phyloP scores from a whole-genome alignment of 805 yeast species.

The Myxozyma neotropica region DNA sequence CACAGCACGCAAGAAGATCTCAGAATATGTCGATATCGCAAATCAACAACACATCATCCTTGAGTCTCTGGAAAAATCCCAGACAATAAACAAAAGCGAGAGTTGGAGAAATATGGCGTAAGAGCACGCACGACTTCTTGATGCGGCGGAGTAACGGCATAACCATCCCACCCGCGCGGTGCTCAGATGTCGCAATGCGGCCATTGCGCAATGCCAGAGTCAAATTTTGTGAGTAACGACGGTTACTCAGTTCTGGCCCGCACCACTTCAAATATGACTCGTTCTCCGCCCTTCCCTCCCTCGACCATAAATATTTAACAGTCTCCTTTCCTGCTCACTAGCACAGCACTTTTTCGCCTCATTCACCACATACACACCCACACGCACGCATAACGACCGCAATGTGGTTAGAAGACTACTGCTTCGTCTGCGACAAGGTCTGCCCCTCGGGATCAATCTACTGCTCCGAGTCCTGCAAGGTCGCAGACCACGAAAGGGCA shows the following conservation, averaged over 20 bases:
- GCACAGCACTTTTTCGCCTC: not conserved
- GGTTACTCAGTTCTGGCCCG: not conserved
- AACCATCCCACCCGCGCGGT: not conserved
- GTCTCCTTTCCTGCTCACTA: not conserved
- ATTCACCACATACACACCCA: not conserved
- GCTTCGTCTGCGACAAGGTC: constrained; percentile 60
- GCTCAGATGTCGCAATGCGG: no score
- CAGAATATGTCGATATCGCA: no score
- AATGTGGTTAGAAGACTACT: constrained; percentile 55
- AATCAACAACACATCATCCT: no score
- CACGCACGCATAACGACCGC: not conserved
- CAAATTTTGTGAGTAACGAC: not conserved
- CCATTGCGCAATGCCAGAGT: not conserved
- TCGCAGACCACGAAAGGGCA: constrained; percentile 36
- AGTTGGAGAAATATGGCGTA: not conserved
- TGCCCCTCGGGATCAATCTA: constrained; percentile 50
- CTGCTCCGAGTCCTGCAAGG: constrained; percentile 52
- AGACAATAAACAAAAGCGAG: no score
- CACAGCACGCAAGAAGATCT: no score
- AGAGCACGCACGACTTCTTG: not conserved
- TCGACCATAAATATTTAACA: no score
- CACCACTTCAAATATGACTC: not conserved
- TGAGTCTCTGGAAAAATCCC: not conserved
- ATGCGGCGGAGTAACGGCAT: not conserved
- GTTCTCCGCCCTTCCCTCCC: not conserved